Base-by-base conservation (phyloP, 345 rosid genomes). In the Sisymbrium altissimum region DNA sequence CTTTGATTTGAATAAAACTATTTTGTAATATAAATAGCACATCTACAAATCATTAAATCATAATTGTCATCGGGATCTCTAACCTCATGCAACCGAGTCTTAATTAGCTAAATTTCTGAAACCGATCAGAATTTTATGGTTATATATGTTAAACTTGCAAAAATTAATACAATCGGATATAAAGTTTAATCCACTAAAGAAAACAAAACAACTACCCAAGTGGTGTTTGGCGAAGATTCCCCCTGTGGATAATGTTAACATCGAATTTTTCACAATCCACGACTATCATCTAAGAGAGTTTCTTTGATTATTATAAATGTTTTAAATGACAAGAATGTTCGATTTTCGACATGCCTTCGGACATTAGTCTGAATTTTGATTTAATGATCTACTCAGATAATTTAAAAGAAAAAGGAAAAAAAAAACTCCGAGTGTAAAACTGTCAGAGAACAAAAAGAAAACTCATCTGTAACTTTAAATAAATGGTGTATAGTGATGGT, bases 401-500 rank as follows among this genome's bases (percentile, higher is more conserved):
- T 32, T 1, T 1, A 32, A 35, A 48, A 25, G 12, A 52, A 52
- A 50, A 7, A 29, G 21, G 23, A 25, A 25, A 25, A 32, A 7
- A 27, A 70, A 14, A 13, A 7, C 33, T 27, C 35, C 39, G 32
- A 27, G 63, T 68, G 52, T 54, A 27, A 54, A 18, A 50, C 46
- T 62, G 76, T 72, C 45, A 40, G 73, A 69, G 73, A 56, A 56
- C 9, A 40, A 38, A 68, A 27, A 6, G 52, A 63, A 7, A 50
- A 50, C 17, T 73, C 18, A 73, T 32, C 10, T 55, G 71, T 73
- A 73, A 65, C 58, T 64, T 55, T 64, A 58, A 67, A 67, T 62
- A 67, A 67, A 49, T 55, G 73, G 78, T 74, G 68, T 49, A 50
- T 59, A 67, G n/a, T 59, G 73, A 67, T 58, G 78, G 63, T 74